These are phyloP conservation scores for Botryotinia convoluta DNA, from an alignment of 2,329 filamentous ascomycete species.

Conservation along the genomic window DNA sequence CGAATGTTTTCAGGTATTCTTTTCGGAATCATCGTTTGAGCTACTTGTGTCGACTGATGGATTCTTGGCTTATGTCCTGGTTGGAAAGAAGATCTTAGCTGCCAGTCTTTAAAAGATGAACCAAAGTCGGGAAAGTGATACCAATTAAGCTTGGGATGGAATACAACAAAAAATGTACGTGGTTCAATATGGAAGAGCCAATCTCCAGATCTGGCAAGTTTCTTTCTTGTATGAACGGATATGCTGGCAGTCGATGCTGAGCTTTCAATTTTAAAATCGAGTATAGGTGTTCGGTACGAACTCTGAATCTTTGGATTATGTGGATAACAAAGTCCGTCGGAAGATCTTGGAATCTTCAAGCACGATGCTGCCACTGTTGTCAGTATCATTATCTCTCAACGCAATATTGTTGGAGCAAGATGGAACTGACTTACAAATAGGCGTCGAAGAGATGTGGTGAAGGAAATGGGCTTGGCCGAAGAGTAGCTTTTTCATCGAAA, in stretches of 20 bases:
- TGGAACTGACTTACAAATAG: neutral
- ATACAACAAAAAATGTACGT: neutral
- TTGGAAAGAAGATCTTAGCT: neutral
- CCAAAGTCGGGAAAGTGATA: too few relatives aligned
- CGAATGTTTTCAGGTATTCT: neutral
- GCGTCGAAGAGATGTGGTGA: neutral
- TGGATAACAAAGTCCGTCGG: too few relatives aligned
- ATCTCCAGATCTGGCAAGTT: fast-evolving
- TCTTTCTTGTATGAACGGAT: neutral
- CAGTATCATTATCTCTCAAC: fast-evolving
- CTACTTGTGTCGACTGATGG: neutral
- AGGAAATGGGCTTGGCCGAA: neutral
- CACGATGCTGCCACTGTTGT: neutral
- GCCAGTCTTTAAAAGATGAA: neutral
- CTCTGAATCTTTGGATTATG: neutral
- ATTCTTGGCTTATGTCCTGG: too few relatives aligned
- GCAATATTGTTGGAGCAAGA: neutral
- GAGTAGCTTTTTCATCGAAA: neutral
- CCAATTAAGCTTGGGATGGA: neutral
- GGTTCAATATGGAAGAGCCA: too few relatives aligned
- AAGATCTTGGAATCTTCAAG: neutral
- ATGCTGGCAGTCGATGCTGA: fast-evolving
- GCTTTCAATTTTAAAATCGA: fast-evolving
- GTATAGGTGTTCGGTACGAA: neutral
- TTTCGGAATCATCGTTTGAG: neutral